Evolutionary conservation across 345 rosid species (phyloP), one percentile per base, ranked within the genome.

Genomic region (Sonneratia caseolaris): DNA sequence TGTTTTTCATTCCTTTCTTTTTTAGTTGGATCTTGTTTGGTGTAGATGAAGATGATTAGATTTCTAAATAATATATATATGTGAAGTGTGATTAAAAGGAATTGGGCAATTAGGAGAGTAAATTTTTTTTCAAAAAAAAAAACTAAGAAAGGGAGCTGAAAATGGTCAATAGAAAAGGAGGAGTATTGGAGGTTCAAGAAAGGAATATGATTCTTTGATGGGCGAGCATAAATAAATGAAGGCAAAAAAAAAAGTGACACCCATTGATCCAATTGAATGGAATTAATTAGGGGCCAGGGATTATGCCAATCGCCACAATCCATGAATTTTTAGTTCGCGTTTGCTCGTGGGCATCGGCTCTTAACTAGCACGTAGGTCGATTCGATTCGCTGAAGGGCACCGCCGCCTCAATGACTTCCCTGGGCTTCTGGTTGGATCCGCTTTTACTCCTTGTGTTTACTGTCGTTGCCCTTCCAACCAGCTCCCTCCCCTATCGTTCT

Each of bases 141-240:
- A 59, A 22, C 22, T 4, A 59, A 22, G 10, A 24, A 59, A 59
- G 35, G 36, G 9, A 38, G n/a, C 7, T 38, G 69, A 37, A 36
- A 36, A 66, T 37, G n/a, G 27, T 37, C 43, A 66, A 38, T 66
- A 12, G 4, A 40, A 36, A 7, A 16, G 69, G 48, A 66, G 48
- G n/a, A 4, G 69, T 66, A 11, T 36, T 66, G 69, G 38, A 66
- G 69, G 69, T 66, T n/a, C 27, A 66, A 67, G 51, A 38, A 37
- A 67, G 51, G 70, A 67, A 67, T 67, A 40, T 38, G 70, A 67
- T 67, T 67, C 70, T 38, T 38, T 59, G 64, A 8, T 59, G 32
- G 64, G 15, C 35, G 70, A 18, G 70, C 70, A 67, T 67, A 67
- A 67, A 40, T n/a, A 22, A 40, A 3, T 9, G 4, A 40, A 12